phyloP scores from a whole-genome alignment of 2,329 filamentous ascomycete species.

The Ascochyta fabae region DNA sequence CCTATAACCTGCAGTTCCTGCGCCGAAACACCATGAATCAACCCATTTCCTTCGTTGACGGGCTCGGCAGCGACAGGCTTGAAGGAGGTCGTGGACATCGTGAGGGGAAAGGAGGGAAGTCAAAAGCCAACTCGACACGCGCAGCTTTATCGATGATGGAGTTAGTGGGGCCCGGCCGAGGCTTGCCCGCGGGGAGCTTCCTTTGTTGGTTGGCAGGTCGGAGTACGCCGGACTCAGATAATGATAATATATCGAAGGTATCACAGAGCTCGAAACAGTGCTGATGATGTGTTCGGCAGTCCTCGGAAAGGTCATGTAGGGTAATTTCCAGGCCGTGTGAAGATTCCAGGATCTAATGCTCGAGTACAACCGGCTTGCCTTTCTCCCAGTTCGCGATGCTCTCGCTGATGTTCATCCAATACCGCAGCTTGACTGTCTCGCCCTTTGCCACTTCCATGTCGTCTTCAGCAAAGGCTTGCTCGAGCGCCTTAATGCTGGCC shows the following conservation, averaged over 20 bases:
- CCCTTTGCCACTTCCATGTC: constrained; percentile 70
- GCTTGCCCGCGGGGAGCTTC: constrained; percentile 18
- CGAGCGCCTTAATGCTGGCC: constrained; percentile 68
- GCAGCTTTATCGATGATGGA: constrained; percentile 22
- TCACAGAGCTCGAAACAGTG: neutral
- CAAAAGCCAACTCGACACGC: constrained; percentile 18
- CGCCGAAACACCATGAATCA: constrained; percentile 62
- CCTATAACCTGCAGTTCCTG: constrained; percentile 71
- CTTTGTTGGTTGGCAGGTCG: constrained; percentile 11
- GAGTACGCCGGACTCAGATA: constrained; percentile 6
- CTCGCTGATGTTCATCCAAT: constrained; percentile 89
- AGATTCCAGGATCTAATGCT: constrained; percentile 53
- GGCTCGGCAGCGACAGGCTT: constrained; percentile 37
- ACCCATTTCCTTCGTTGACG: constrained; percentile 47
- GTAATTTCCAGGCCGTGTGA: neutral
- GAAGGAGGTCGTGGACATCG: constrained; percentile 41
- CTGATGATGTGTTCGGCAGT: neutral
- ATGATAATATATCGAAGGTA: neutral
- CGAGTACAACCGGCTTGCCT: constrained; percentile 67
- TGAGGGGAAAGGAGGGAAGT: constrained; percentile 30
- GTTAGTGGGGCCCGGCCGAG: constrained; percentile 16
- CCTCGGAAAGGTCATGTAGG: neutral
- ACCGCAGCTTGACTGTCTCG: constrained; percentile 80
- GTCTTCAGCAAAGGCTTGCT: constrained; percentile 68
- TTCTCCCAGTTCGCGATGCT: constrained; percentile 83